Percentiles rank a stretch among this genome's conserved stretches.
These are phyloP conservation scores for Rhodomyrtus psidioides DNA, from an alignment of 441 rosid genomes.

Conservation along the genomic window DNA sequence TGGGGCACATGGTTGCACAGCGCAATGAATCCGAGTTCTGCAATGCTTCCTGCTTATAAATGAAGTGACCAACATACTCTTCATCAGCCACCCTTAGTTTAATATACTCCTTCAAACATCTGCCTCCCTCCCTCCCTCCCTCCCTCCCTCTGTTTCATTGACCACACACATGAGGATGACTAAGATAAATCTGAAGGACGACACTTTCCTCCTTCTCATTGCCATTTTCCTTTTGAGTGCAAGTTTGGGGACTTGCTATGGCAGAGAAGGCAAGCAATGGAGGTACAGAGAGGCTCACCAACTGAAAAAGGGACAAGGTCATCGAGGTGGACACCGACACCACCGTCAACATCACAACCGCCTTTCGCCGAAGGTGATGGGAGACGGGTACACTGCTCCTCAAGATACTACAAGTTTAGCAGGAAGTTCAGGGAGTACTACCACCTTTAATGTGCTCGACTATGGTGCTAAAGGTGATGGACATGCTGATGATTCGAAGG, in stretches of 20 bases:
- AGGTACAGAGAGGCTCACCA: neutral
- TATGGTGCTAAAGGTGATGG: conserved; percentile 69
- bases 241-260: conserved; percentile 30
- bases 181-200: conserved; percentile 13
- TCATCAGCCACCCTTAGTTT: conserved; percentile 1
- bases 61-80: conserved; percentile 12
- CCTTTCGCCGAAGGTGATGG: conserved; percentile 3
- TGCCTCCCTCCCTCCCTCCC: neutral
- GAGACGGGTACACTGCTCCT: neutral
- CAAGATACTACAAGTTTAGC: neutral
- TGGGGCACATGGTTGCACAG: conserved; percentile 13
- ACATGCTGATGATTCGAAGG: conserved; percentile 54
- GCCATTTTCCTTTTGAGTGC: conserved; percentile 19
- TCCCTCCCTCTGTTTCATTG: neutral
- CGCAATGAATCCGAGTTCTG: neutral
- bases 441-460: conserved; percentile 36
- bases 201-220: conserved; percentile 12
- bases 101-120: neutral
- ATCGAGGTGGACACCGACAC: neutral
- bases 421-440: neutral
- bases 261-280: conserved; percentile 36
- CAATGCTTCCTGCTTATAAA: conserved; percentile 16
- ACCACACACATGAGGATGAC: conserved; percentile 18
- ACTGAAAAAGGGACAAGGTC: neutral
- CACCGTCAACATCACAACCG: neutral